Evolutionary conservation across 2,329 filamentous ascomycete genomes (phyloP), one percentile per base, ranked within the genome.

Genomic region (Chaetomiaceae sp.): DNA sequence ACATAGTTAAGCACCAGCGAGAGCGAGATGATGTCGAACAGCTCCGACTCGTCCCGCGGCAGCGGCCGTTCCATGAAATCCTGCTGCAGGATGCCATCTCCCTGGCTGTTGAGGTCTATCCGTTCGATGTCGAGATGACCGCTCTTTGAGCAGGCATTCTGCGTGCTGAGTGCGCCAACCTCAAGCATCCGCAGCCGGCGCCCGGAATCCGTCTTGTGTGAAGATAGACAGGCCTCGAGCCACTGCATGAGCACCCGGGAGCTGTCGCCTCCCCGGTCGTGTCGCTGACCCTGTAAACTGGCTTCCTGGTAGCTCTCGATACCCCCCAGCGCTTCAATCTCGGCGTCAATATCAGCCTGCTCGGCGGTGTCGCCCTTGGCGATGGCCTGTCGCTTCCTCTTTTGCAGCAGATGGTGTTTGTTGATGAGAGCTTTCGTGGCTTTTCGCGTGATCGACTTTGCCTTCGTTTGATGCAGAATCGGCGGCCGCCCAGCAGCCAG

Each of bases 1-100:
- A 97, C 90, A 61, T 89, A 98, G 65, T 98, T 98, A 52, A 98
- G 73, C 5, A 98, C 93, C 43, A 98, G 71, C 8, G 89, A 95
- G 19, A 98, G 72, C 40, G 89, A 95, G 59, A 98, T 84, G 42
- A 97, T 79, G 62, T 98, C 88, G 62, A 97, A 97, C 18, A 71
- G 72, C 33, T 89, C 81, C 0, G 69, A 64, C 6, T 76, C 70
- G 18, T 74, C 64, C 5, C 61, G 62, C 0, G 91, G 91, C 3
- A 91, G 65, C 0, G 89, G 86, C 20, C 89, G 76, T 56, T 88
- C 70, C 90, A 98, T 95, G 60, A 98, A 97, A 64, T 98, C 88
- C 62, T 96, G 88, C 64, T 94, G 81, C 47, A 82, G 62, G 55
- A 98, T 98, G 0, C 81, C 83, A 1, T 83, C 73, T 38, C 83